Conservation (phyloP, 1,284 basidiomycete genomes). For the Sporisorium scitamineum region DNA sequence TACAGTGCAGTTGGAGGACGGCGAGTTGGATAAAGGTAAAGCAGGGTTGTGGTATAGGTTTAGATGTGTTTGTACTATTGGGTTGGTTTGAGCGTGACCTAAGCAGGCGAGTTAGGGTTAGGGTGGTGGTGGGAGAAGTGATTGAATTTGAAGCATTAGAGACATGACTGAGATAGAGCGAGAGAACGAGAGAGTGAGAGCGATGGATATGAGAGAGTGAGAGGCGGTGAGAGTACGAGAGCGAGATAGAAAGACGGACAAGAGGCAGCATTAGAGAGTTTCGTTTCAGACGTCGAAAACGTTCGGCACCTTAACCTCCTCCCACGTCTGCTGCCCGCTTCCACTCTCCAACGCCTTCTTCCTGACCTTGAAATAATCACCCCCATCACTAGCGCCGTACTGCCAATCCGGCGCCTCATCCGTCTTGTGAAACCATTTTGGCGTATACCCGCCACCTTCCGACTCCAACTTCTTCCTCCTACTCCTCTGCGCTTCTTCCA, state of each 20-base stretch:
- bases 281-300: conserved; percentile 43
- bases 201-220: not conserved
- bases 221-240: not conserved
- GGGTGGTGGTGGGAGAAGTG: not conserved
- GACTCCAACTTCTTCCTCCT: conserved; percentile 70
- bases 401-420: conserved; percentile 53
- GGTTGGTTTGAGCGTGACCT: conserved; percentile 44
- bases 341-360: conserved; percentile 31
- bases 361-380: conserved; percentile 52
- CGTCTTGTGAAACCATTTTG: conserved; percentile 64
- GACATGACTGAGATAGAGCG: not conserved
- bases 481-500: conserved; percentile 76
- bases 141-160: no score
- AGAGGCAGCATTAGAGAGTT: no score
- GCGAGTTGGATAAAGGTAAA: conserved; percentile 69
- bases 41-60: conserved; percentile 35
- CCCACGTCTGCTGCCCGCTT: conserved; percentile 21
- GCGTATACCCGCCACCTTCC: conserved; percentile 31
- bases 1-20: conserved; percentile 70
- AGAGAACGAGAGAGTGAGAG: not conserved
- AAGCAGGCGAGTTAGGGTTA: no score
- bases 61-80: conserved; percentile 55
- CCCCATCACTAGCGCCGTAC: conserved; percentile 56
- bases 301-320: conserved; percentile 20
- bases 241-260: not conserved